These are phyloP conservation scores for Fagopyrum tataricum DNA, from an alignment of 148 eudicot genomes.

Conservation along the genomic window DNA sequence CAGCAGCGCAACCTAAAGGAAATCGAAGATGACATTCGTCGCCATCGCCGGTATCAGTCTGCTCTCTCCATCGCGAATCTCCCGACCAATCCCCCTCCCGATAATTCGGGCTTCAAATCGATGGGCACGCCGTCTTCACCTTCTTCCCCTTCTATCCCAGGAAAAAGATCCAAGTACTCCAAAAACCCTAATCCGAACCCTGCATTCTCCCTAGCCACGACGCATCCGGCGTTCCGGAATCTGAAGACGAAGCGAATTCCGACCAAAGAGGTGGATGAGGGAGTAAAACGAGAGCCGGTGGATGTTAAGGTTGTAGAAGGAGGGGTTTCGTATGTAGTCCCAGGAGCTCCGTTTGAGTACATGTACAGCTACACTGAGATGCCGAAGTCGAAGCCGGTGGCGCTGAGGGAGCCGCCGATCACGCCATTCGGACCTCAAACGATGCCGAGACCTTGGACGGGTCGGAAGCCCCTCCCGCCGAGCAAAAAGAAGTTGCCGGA, in stretches of 20 bases:
- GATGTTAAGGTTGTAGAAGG: slow-evolving; percentile 4
- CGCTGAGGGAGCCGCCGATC: slow-evolving; percentile 67
- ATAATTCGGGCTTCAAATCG: slow-evolving; percentile 33
- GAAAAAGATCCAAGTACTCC: slow-evolving; percentile 61
- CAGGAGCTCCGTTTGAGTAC: slow-evolving; percentile 80
- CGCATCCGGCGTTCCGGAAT: slow-evolving; percentile 46
- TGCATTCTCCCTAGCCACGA: neutral
- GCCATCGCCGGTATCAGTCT: slow-evolving; percentile 57
- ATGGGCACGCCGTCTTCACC: slow-evolving; percentile 65
- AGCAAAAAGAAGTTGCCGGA: slow-evolving; percentile 66
- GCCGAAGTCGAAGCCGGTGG: slow-evolving; percentile 67
- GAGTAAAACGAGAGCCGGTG: neutral
- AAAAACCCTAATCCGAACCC: slow-evolving; percentile 19
- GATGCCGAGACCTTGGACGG: slow-evolving; percentile 84
- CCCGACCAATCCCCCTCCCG: slow-evolving; percentile 5
- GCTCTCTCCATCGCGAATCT: slow-evolving; percentile 38
- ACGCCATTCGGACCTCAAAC: slow-evolving; percentile 81
- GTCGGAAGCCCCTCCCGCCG: slow-evolving; percentile 68
- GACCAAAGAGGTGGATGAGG: slow-evolving; percentile 9
- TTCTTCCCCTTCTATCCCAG: slow-evolving; percentile 64
- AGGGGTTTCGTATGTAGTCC: slow-evolving; percentile 60
- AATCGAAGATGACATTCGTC: slow-evolving; percentile 67
- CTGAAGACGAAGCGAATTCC: slow-evolving; percentile 22
- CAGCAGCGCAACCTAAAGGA: slow-evolving; percentile 42
- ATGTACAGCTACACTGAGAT: slow-evolving; percentile 93